A percentile compares a stretch with the other conserved stretches of the same genome.
These are phyloP conservation scores for Taphrina flavorubra DNA, from an alignment of 1,139 yeast genomes.

Conservation along the genomic window DNA sequence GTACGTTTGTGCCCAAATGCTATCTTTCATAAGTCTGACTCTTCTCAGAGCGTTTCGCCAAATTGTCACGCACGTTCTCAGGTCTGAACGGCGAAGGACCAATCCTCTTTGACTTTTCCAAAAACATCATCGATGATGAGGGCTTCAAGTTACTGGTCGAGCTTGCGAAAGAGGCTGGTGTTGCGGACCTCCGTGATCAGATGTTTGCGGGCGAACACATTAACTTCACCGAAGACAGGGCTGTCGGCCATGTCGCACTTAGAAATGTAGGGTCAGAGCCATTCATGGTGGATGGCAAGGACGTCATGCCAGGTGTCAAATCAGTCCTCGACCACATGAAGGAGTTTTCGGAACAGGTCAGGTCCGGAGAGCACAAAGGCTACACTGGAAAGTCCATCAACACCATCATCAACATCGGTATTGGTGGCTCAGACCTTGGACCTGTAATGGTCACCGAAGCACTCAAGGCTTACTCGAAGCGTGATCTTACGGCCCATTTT, in stretches of 20 bases:
- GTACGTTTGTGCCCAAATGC: not conserved
- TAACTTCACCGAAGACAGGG: constrained; percentile 94
- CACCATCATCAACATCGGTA: constrained; percentile 95
- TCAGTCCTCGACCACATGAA: constrained; percentile 91
- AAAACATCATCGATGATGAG: constrained; percentile 88
- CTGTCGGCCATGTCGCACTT: constrained; percentile 94
- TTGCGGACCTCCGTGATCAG: constrained; percentile 83
- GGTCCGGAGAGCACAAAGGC: constrained; percentile 96
- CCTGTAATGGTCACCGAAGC: constrained; percentile 99
- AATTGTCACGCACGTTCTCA: constrained; percentile 74
- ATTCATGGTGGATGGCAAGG: constrained; percentile 85
- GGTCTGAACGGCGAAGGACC: constrained; percentile 71
- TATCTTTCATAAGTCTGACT: not conserved
- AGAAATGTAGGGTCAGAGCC: constrained; percentile 85
- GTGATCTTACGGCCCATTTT: constrained; percentile 77
- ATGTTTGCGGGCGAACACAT: constrained; percentile 93
- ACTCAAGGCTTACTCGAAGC: constrained; percentile 79
- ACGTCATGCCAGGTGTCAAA: constrained; percentile 89
- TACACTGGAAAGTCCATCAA: constrained; percentile 93
- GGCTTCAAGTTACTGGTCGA: constrained; percentile 68
- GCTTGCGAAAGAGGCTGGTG: constrained; percentile 88
- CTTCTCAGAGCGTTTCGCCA: constrained; percentile 62
- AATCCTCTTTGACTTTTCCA: constrained; percentile 91
- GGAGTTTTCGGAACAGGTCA: constrained; percentile 85
- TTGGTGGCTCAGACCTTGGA: constrained; percentile 98